Percentiles rank a stretch among this genome's conserved stretches.
phyloP scores from a whole-genome alignment of 2,329 filamentous ascomycete genomes.

The Dendryphion nanum region DNA sequence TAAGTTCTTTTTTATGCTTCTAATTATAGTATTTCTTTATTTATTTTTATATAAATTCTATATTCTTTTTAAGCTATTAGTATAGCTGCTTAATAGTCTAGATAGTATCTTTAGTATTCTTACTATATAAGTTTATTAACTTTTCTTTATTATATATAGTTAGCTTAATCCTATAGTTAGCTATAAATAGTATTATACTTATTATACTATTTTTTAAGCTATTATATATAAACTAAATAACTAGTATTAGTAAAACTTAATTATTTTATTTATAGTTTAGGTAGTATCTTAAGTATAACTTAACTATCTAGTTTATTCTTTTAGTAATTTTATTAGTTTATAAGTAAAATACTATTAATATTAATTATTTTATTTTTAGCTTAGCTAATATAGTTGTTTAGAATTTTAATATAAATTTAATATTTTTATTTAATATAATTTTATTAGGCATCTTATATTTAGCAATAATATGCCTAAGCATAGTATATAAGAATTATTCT shows the following conservation, averaged over 20 bases:
- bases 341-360: slow-evolving; percentile 1
- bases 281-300: slow-evolving; percentile 1
- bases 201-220: slow-evolving; percentile 3
- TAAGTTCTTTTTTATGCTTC: slow-evolving; percentile 2
- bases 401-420: slow-evolving; percentile 1
- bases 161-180: slow-evolving; percentile 4
- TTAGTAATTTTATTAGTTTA: slow-evolving; percentile 1
- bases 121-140: slow-evolving; percentile 1
- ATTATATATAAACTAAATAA: slow-evolving; percentile 3
- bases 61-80: slow-evolving; percentile 1
- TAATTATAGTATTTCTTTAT: slow-evolving; percentile 8
- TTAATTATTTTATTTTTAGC: slow-evolving; percentile 1
- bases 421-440: slow-evolving; percentile 1
- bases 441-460: slow-evolving; percentile 3
- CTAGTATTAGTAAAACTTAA: slow-evolving; percentile 1
- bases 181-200: slow-evolving; percentile 2
- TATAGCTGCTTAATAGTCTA: not conserved
- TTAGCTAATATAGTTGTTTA: not conserved
- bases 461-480: too few species aligned
- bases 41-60: not conserved
- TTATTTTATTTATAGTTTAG: slow-evolving; percentile 4
- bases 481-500: not conserved
- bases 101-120: not conserved
- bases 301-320: slow-evolving; percentile 3
- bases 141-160: not conserved